Conservation (phyloP, 1,284 basidiomycete genomes). For the Rhodotorula sp. region DNA sequence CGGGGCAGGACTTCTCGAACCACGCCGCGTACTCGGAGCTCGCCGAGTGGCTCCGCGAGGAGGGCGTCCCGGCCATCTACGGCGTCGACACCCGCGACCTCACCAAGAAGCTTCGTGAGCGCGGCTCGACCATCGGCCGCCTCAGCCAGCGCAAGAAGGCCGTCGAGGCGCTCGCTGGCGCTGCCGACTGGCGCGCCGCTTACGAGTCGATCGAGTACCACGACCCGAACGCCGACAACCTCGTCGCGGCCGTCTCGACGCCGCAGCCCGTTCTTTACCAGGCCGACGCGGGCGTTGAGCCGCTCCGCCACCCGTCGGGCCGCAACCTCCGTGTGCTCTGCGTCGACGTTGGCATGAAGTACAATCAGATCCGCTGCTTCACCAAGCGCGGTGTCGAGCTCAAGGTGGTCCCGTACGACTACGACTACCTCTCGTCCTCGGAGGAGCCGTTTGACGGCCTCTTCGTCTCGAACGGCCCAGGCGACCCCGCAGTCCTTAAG, state of each 20-base stretch:
- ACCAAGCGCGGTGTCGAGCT: slow-evolving; percentile 88
- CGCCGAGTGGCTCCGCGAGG: slow-evolving; percentile 91
- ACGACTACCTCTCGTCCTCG: slow-evolving; percentile 76
- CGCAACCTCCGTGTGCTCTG: slow-evolving; percentile 83
- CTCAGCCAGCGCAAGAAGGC: slow-evolving; percentile 59
- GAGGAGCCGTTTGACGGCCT: slow-evolving; percentile 88
- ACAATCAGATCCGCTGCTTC: slow-evolving; percentile 98
- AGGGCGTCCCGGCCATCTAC: slow-evolving; percentile 90
- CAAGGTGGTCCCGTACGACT: slow-evolving; percentile 97
- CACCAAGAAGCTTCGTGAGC: slow-evolving; percentile 93
- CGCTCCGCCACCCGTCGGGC: slow-evolving; percentile 73
- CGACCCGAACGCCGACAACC: slow-evolving; percentile 86
- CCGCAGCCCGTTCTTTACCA: slow-evolving; percentile 70
- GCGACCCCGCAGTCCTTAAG: slow-evolving; percentile 85
- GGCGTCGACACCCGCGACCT: slow-evolving; percentile 96
- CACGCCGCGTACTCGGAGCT: slow-evolving; percentile 88
- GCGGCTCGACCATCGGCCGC: slow-evolving; percentile 88
- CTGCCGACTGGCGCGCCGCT: slow-evolving; percentile 70
- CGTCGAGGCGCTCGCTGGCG: slow-evolving; percentile 50
- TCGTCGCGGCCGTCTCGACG: slow-evolving; percentile 86
- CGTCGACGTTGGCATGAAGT: slow-evolving; percentile 98
- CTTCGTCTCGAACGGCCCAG: slow-evolving; percentile 97
- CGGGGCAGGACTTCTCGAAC: slow-evolving; percentile 88
- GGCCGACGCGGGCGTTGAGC: slow-evolving; percentile 57
- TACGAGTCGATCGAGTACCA: slow-evolving; percentile 79